Evolutionary conservation across 768 basidiomycete genomes (phyloP), one percentile per base, ranked within the genome.

Genomic region (Agaricus blazei): DNA sequence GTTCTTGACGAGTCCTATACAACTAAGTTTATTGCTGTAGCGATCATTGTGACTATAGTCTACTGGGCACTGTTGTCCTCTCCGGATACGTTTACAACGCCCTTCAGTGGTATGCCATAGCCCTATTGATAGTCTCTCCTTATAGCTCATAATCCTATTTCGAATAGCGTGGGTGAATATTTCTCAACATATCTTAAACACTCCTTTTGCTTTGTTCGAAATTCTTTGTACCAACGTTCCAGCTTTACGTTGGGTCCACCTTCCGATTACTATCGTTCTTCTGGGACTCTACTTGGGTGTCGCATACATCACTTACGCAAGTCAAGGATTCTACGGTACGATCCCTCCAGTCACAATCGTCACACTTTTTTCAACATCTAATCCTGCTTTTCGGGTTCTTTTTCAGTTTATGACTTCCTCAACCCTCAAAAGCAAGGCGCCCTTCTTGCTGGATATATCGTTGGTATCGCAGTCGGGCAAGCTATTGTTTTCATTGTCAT

Each of bases 311-410:
- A 87, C 85, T 0, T 60, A 76, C 47, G 79, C 69, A 0, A 77
- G 79, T 0, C 84, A 86, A 62, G 79, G 80, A 0, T 78, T 85
- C 62, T 90, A 89, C 64, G 66, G 87, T 89, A 58, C 51, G 83
- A 74, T 26, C 24, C 24, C 3, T 19, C 5, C 28, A 12, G 34
- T 34, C 7, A 7, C 40, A 38, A 19, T 8, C 26, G 26, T 15
- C 7, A 14, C 28, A 34, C 24, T 36, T 48, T 36, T 34, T 15
- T 28, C 19, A 23, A 24, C n/a, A 36, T 40, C 15, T 49, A 27
- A n/a, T 8, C 15, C 47, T 28, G 37, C n/a, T 34, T 31, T 3
- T 34, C 34, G 7, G 34, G 24, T 56, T 40, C 19, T 51, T 41
- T 26, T 37, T 36, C 57, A 88, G 87, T 81, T 1, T 90, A 89